A percentile compares a stretch with the other conserved stretches of the same genome.
Evolutionary conservation across 345 rosid species (phyloP).

Genomic region (Capsella bursapastoris): DNA sequence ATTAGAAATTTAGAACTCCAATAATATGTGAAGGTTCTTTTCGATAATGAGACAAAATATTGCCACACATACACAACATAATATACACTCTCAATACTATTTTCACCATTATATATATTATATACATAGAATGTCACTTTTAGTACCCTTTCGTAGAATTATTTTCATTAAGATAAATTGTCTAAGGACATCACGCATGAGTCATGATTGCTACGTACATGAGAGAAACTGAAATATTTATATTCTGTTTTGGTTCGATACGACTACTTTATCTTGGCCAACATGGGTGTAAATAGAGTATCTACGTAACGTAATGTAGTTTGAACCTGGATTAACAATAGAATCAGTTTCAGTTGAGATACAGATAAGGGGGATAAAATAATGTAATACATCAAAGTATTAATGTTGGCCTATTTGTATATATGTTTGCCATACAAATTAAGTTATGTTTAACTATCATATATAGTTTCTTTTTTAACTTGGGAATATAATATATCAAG

Average conservation of each 20-base stretch:
- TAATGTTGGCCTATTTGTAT: background rate
- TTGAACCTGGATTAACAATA: background rate
- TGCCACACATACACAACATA: background rate
- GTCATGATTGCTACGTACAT: conserved; percentile 22
- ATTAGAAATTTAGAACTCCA: background rate
- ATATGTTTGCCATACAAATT: conserved; percentile 4
- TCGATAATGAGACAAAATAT: background rate
- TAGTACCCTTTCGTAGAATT: background rate
- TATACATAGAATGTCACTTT: background rate
- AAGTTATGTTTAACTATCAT: background rate
- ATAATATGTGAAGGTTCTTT: background rate
- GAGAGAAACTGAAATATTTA: background rate
- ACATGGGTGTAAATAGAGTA: background rate
- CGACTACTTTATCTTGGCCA: background rate
- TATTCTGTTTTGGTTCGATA: background rate
- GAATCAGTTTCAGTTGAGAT: background rate
- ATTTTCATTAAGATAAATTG: background rate
- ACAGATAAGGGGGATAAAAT: background rate
- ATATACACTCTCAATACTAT: background rate
- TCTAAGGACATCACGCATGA: conserved; percentile 30
- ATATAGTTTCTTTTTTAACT: background rate
- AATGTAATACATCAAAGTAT: conserved; percentile 10
- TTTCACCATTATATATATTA: background rate
- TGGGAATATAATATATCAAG: background rate
- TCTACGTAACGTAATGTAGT: background rate